phyloP scores from a whole-genome alignment of 2,329 filamentous ascomycete species.

The Ceratocystis huliohia region DNA sequence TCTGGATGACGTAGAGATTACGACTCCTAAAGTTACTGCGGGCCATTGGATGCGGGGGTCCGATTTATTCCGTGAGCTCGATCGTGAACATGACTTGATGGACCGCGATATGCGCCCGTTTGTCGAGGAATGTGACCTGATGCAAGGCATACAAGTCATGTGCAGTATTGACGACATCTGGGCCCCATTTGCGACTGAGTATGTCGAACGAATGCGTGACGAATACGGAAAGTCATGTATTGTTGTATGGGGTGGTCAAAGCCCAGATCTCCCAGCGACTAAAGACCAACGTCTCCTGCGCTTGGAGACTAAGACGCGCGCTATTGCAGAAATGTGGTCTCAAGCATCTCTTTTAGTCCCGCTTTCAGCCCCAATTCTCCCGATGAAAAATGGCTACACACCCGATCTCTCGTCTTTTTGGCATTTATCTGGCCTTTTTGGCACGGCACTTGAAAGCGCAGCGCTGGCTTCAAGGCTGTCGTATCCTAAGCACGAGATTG shows the following conservation, averaged over 20 bases:
- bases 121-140: slow-evolving; percentile 80
- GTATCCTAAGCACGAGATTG: slow-evolving; percentile 29
- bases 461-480: slow-evolving; percentile 63
- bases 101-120: slow-evolving; percentile 86
- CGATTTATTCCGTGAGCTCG: slow-evolving; percentile 59
- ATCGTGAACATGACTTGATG: slow-evolving; percentile 71
- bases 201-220: slow-evolving; percentile 67
- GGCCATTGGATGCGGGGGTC: slow-evolving; percentile 68
- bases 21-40: slow-evolving; percentile 46
- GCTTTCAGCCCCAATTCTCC: slow-evolving; percentile 44
- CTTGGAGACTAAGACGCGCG: slow-evolving; percentile 60
- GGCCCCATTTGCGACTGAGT: slow-evolving; percentile 63
- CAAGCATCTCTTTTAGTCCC: slow-evolving; percentile 70
- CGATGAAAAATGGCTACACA: slow-evolving; percentile 38
- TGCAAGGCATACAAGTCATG: slow-evolving; percentile 77
- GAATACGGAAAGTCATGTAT: slow-evolving; percentile 81
- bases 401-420: slow-evolving; percentile 56
- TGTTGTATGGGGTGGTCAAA: slow-evolving; percentile 81
- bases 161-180: slow-evolving; percentile 63
- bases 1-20: slow-evolving; percentile 64
- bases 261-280: slow-evolving; percentile 22
- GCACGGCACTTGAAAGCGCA: slow-evolving; percentile 63
- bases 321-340: slow-evolving; percentile 53
- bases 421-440: slow-evolving; percentile 67
- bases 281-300: slow-evolving; percentile 35